These are phyloP conservation scores for Epichloe gansuensis DNA, from an alignment of 2,329 filamentous ascomycete genomes.

Conservation along the genomic window DNA sequence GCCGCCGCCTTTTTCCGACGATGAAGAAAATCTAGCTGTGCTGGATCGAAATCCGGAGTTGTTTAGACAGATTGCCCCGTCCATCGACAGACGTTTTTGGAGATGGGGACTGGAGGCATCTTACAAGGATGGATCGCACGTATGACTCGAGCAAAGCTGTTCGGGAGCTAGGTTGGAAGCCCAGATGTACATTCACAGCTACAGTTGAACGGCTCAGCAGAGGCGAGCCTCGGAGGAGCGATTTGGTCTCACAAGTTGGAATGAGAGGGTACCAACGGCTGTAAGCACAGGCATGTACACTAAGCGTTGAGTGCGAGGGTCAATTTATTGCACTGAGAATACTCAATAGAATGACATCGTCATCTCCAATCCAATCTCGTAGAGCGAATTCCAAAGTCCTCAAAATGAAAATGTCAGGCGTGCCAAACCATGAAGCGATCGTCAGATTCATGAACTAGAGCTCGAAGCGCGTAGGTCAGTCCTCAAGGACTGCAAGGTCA, in stretches of 20 bases:
- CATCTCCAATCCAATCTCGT: too few species aligned
- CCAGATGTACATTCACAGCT: constrained; percentile 27
- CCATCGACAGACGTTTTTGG: constrained; percentile 19
- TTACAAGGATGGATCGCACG: constrained; percentile 29
- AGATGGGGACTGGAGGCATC: constrained; percentile 23
- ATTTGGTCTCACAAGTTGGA: constrained; percentile 26
- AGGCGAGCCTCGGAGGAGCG: constrained; percentile 28
- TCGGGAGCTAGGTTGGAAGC: constrained; percentile 29
- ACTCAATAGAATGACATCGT: too few species aligned
- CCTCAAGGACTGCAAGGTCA: background rate
- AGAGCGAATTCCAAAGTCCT: too few species aligned
- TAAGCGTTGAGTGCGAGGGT: constrained; percentile 11
- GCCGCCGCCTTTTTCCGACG: constrained; percentile 26
- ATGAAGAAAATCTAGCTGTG: constrained; percentile 17
- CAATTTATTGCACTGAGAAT: too few species aligned
- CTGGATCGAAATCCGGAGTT: constrained; percentile 22
- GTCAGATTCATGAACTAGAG: too few species aligned
- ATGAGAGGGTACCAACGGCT: constrained; percentile 31
- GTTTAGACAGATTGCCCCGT: constrained; percentile 16
- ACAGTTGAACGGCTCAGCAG: constrained; percentile 21
- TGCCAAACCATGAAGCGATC: background rate
- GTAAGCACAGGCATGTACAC: constrained; percentile 32
- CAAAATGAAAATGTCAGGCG: background rate
- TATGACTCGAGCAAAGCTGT: constrained; percentile 32
- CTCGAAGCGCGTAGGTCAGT: too few species aligned